Evolutionary conservation across 352 stramenopile species (phyloP).

Genomic region (Albugo laibachii): DNA sequence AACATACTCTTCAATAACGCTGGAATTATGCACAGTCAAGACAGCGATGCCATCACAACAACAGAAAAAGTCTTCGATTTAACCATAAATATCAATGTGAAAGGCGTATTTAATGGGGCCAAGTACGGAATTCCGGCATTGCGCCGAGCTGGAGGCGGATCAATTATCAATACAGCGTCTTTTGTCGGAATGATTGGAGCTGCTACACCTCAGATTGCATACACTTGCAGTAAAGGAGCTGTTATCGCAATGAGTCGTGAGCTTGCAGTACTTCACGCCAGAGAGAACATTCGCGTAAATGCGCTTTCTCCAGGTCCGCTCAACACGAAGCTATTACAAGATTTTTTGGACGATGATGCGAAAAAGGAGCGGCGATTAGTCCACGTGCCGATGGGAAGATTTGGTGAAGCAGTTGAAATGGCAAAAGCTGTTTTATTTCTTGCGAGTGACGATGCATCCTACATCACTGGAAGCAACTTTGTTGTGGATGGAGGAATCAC

Average conservation of each 20-base stretch:
- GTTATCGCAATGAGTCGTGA: slow-evolving; percentile 77
- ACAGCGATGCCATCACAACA: slow-evolving; percentile 57
- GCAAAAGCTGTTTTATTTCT: slow-evolving; percentile 76
- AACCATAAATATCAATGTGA: slow-evolving; percentile 78
- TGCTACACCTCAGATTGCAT: slow-evolving; percentile 72
- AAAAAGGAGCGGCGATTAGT: slow-evolving; percentile 76
- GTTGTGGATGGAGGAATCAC: slow-evolving; percentile 79
- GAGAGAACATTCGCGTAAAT: slow-evolving; percentile 79
- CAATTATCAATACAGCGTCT: slow-evolving; percentile 78
- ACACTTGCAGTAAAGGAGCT: slow-evolving; percentile 75
- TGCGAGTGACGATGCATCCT: slow-evolving; percentile 66
- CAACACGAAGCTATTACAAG: slow-evolving; percentile 74
- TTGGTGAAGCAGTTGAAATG: slow-evolving; percentile 74
- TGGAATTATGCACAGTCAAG: slow-evolving; percentile 65
- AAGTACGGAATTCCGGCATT: slow-evolving; percentile 74
- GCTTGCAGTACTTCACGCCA: slow-evolving; percentile 64
- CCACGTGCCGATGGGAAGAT: slow-evolving; percentile 75
- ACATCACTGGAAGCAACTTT: slow-evolving; percentile 74
- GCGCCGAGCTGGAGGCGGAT: slow-evolving; percentile 51
- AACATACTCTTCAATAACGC: slow-evolving; percentile 74
- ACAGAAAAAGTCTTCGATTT: slow-evolving; percentile 69
- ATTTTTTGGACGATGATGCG: slow-evolving; percentile 65
- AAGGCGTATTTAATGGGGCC: slow-evolving; percentile 76
- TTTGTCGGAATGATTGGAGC: slow-evolving; percentile 67
- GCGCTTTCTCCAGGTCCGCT: slow-evolving; percentile 66